Percentiles rank a stretch among this genome's conserved stretches.
These are phyloP conservation scores for Rhizophagus clarus DNA, from an alignment of 192 early-diverging fungal species.

Conservation along the genomic window DNA sequence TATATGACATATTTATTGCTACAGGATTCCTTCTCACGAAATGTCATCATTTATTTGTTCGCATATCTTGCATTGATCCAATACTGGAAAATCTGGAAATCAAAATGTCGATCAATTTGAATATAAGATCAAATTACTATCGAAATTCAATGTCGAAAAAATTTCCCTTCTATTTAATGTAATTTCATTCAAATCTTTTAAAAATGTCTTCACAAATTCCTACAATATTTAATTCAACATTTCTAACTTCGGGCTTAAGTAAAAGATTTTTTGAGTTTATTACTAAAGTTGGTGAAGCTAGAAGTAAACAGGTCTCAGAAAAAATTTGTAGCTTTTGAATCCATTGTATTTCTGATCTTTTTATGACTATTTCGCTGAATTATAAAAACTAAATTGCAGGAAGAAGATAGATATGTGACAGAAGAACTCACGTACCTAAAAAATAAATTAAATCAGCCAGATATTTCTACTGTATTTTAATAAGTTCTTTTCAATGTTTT, in stretches of 20 bases:
- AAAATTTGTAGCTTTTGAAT: background rate
- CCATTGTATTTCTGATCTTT: too few species aligned
- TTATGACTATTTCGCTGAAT: background rate
- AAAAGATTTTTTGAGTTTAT: conserved; percentile 25
- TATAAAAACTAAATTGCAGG: background rate
- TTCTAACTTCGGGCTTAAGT: conserved; percentile 25
- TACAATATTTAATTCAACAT: conserved; percentile 25
- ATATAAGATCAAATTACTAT: too few species aligned
- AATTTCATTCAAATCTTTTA: too few species aligned
- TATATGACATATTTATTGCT: too few species aligned
- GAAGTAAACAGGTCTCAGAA: conserved; percentile 28
- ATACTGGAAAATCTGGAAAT: too few species aligned
- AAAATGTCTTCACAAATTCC: conserved; percentile 23
- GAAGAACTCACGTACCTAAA: conserved; percentile 15
- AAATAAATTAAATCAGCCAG: conserved; percentile 24
- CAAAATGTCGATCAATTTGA: too few species aligned
- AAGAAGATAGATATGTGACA: conserved; percentile 26
- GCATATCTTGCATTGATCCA: too few species aligned
- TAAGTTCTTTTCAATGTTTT: background rate
- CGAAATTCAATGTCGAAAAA: too few species aligned
- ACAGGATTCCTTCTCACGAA: too few species aligned
- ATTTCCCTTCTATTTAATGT: too few species aligned
- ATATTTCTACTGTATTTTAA: conserved; percentile 17
- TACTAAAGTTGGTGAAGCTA: conserved; percentile 23
- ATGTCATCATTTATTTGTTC: too few species aligned